Evolutionary conservation across 306 rosid genomes (phyloP).

Genomic region (Lathyrus aphaca): DNA sequence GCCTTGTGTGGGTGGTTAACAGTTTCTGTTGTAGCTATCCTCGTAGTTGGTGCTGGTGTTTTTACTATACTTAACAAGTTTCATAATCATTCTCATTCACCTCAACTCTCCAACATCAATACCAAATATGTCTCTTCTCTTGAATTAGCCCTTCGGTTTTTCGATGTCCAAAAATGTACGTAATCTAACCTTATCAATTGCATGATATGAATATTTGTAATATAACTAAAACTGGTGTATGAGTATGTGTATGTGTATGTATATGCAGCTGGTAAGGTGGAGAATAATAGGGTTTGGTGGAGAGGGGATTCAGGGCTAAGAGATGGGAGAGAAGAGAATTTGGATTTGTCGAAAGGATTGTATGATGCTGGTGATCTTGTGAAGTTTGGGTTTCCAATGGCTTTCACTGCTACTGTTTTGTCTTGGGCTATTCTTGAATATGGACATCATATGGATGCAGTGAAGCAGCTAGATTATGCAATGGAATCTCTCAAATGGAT

Average conservation of each 20-base stretch:
- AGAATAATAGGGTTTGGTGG: constrained; percentile 60
- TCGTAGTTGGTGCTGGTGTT: constrained; percentile 45
- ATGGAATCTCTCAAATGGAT: constrained; percentile 61
- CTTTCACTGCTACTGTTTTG: constrained; percentile 73
- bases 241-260: not conserved
- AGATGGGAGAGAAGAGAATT: constrained; percentile 64
- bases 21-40: constrained; percentile 40
- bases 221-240: not conserved
- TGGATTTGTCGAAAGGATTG: constrained; percentile 77
- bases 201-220: not conserved
- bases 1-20: constrained; percentile 47
- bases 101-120: constrained; percentile 39
- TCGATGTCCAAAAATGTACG: constrained; percentile 63
- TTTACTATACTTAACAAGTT: constrained; percentile 36
- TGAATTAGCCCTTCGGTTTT: constrained; percentile 58
- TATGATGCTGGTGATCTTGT: constrained; percentile 75
- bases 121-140: constrained; percentile 51
- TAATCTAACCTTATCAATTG: not conserved
- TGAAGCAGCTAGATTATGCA: constrained; percentile 59
- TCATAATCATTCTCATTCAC: constrained; percentile 21
- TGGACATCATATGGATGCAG: constrained; percentile 57
- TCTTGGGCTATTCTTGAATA: constrained; percentile 85
- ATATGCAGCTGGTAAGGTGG: constrained; percentile 60
- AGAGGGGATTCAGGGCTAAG: constrained; percentile 68
- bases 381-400: constrained; percentile 78